A percentile compares a stretch with the other conserved stretches of the same genome.
Conservation (phyloP, 179 eudicot genomes). For the Gypsophila paniculata region DNA sequence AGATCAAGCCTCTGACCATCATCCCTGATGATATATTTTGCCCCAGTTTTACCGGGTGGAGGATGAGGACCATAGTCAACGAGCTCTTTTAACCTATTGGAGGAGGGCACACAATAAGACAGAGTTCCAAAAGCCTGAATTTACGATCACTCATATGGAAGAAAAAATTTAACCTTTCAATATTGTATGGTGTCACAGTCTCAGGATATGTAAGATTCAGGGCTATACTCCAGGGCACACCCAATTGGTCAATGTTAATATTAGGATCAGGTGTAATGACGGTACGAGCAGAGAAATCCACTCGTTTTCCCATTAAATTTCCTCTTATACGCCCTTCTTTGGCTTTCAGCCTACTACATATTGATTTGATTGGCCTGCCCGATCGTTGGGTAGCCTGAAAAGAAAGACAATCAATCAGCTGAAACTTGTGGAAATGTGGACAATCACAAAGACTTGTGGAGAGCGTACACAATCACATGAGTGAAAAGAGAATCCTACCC, state of each 20-base stretch:
- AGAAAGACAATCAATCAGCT: slow-evolving; percentile 13
- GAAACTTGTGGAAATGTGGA: neutral
- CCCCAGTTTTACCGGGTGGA: slow-evolving; percentile 99
- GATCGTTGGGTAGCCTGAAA: slow-evolving; percentile 94
- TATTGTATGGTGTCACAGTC: slow-evolving; percentile 96
- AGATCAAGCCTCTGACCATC: slow-evolving; percentile 99
- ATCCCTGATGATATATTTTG: slow-evolving; percentile 93
- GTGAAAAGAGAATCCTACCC: slow-evolving; percentile 45
- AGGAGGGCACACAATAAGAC: slow-evolving; percentile 4
- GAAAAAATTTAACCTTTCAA: slow-evolving; percentile 59
- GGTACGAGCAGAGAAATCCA: slow-evolving; percentile 99
- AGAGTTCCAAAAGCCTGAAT: neutral
- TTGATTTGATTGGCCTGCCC: slow-evolving; percentile 94
- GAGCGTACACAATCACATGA: neutral
- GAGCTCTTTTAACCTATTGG: slow-evolving; percentile 82
- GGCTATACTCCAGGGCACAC: slow-evolving; percentile 99
- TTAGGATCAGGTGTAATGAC: slow-evolving; percentile 99
- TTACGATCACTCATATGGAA: neutral
- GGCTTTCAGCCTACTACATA: slow-evolving; percentile 94
- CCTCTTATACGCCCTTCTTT: slow-evolving; percentile 98
- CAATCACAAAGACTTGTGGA: neutral
- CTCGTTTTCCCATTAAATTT: slow-evolving; percentile 98
- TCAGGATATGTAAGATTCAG: slow-evolving; percentile 96
- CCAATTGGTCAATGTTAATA: slow-evolving; percentile 90
- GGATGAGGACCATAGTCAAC: slow-evolving; percentile 99